Evolutionary conservation across 2,329 filamentous ascomycete genomes (phyloP), one percentile per base, ranked within the genome.

Genomic region (Aspergillus clavatus): DNA sequence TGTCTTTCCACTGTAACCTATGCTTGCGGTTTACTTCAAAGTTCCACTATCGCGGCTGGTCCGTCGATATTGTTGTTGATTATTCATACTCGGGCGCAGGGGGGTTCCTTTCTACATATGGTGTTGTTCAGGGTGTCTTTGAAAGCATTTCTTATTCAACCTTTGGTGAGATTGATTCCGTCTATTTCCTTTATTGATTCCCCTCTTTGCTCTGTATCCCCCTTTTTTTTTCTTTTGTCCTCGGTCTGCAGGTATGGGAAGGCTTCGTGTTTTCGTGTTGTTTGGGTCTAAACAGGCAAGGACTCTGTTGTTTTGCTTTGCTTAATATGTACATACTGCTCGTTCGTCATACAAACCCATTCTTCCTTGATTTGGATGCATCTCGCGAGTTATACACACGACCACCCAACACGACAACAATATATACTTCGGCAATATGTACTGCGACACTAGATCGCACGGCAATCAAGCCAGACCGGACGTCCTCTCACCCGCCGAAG

Each of bases 401-500:
- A n/a, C n/a, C n/a, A n/a, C n/a, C n/a, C n/a, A n/a, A n/a, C n/a
- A n/a, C n/a, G n/a, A n/a, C 16, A 35, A 18, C 16, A 8, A 4
- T 10, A 10, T 2, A 10, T 18, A 8, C 16, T 10, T 28, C 5
- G 10, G 27, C 11, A 14, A 5, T 19, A 24, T 40, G 8, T 24
- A 24, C 23, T 24, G 23, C 8, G 23, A n/a, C n/a, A n/a, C 16
- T 7, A 39, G 16, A 40, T 26, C 2, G 14, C 22, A 28, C 3
- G 22, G 6, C 18, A 16, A 40, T 16, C 22, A 22, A 40, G 16
- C 23, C 2, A 28, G 14, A 3, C 14, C 16, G 11, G 18, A 2
- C 7, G 16, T 35, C 38, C 43, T 46, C 33, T 24, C 22, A n/a
- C 21, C 35, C 11, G 52, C 58, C 16, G 60, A 62, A 27, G 63